phyloP scores from a whole-genome alignment of 345 rosid species.

The Camelina laxa region DNA sequence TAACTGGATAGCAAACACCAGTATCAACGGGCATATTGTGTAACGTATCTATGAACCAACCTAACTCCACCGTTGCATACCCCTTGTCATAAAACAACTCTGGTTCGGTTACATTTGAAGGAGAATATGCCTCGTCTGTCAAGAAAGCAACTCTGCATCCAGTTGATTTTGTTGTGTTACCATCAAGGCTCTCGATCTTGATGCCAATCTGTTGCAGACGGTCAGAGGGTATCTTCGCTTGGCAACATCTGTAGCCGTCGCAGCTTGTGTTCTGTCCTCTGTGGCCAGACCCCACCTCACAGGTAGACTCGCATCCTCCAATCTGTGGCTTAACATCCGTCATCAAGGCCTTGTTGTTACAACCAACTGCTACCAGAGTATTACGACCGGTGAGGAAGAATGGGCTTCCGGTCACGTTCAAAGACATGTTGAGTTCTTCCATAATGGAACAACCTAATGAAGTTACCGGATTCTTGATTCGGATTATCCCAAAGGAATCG shows the following conservation, averaged over 20 bases:
- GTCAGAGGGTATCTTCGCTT: constrained; percentile 36
- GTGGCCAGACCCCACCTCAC: constrained; percentile 37
- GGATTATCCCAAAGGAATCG: background rate
- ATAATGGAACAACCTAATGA: constrained; percentile 27
- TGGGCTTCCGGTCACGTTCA: constrained; percentile 23
- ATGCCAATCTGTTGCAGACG: constrained; percentile 30
- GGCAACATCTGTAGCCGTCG: constrained; percentile 50
- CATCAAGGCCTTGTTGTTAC: constrained; percentile 12
- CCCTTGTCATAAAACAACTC: constrained; percentile 21
- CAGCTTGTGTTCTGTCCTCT: background rate
- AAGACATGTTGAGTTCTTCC: background rate
- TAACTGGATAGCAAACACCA: background rate
- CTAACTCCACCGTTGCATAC: constrained; percentile 31
- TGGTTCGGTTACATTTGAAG: constrained; percentile 19
- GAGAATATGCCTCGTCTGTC: constrained; percentile 33
- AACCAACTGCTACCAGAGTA: constrained; percentile 44
- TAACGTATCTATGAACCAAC: constrained; percentile 27
- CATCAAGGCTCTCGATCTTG: constrained; percentile 34
- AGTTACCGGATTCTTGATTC: constrained; percentile 2
- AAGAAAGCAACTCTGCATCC: constrained; percentile 41
- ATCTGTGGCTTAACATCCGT: background rate
- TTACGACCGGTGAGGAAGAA: background rate
- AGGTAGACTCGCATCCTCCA: constrained; percentile 42
- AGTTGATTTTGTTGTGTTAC: background rate
- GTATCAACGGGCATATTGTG: constrained; percentile 3